A percentile compares a stretch with the other conserved stretches of the same genome.
These are phyloP conservation scores for Serpula lacrymans DNA, from an alignment of 768 basidiomycete genomes.

Conservation along the genomic window DNA sequence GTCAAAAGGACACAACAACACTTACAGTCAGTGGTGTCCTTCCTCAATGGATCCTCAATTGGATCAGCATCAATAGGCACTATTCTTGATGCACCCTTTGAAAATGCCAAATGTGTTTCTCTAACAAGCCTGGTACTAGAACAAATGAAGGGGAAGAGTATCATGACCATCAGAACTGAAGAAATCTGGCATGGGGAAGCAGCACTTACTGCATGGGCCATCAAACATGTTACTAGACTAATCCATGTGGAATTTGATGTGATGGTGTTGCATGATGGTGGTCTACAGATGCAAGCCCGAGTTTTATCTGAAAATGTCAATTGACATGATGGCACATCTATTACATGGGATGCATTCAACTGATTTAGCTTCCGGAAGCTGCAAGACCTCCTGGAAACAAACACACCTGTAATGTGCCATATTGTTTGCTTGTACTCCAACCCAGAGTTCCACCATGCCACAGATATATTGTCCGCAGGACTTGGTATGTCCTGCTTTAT, in stretches of 20 bases:
- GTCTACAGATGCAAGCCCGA: not conserved
- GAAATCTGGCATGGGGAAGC: conserved; percentile 1
- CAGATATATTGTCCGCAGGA: not conserved
- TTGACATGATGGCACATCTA: not conserved
- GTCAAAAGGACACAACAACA: too few relatives aligned
- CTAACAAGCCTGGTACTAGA: too few relatives aligned
- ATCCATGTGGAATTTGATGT: not conserved
- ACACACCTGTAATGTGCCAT: conserved; percentile 10
- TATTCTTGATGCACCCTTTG: too few relatives aligned
- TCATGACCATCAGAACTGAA: too few relatives aligned
- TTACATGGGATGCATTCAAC: not conserved
- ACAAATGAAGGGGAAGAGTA: too few relatives aligned
- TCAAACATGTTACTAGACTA: not conserved
- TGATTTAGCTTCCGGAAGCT: not conserved
- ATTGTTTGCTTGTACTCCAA: conserved; percentile 5
- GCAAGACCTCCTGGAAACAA: not conserved
- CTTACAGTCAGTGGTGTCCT: too few relatives aligned
- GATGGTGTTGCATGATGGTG: not conserved
- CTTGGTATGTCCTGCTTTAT: not conserved
- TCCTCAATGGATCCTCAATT: too few relatives aligned
- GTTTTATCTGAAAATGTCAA: not conserved
- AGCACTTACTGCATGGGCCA: not conserved
- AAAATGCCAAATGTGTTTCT: too few relatives aligned
- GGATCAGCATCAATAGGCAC: too few relatives aligned
- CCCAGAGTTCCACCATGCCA: not conserved